These are phyloP conservation scores for Beta corolliflora DNA, from an alignment of 179 eudicot genomes.

Conservation along the genomic window DNA sequence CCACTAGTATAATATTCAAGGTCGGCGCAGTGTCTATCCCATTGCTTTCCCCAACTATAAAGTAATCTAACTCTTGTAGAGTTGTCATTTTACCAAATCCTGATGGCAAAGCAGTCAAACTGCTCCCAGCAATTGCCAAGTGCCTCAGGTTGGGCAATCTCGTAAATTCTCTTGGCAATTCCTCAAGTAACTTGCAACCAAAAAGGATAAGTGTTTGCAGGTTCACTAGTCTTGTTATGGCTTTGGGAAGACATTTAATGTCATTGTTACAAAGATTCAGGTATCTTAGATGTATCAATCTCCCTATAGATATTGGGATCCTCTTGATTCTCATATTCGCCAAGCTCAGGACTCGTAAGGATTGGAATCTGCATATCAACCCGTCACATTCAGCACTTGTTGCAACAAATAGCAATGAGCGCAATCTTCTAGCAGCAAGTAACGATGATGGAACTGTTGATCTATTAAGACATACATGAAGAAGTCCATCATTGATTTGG, in stretches of 20 bases:
- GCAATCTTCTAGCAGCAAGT: not conserved
- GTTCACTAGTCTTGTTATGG: constrained; percentile 13
- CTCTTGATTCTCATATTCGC: not conserved
- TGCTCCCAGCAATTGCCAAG: not conserved
- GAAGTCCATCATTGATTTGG: no score
- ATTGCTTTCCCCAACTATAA: constrained; percentile 5
- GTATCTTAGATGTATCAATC: constrained; percentile 30
- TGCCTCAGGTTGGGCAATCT: constrained; percentile 17
- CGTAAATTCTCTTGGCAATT: constrained; percentile 18
- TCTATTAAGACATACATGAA: not conserved
- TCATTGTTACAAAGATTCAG: not conserved
- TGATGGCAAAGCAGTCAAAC: constrained; percentile 13
- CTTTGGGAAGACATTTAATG: not conserved
- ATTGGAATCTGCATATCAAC: not conserved
- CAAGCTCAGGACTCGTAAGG: not conserved
- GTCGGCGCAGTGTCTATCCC: no score
- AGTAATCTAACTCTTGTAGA: constrained; percentile 2
- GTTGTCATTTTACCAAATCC: constrained; percentile 14
- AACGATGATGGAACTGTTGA: not conserved
- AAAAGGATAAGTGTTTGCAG: constrained; percentile 23
- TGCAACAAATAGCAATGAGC: not conserved
- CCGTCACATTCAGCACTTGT: no score
- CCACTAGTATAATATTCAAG: no score
- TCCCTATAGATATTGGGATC: constrained; percentile 25
- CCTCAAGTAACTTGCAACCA: not conserved